Conservation (phyloP, 805 yeast species). For the Ogataea nakhonphanomensis region DNA sequence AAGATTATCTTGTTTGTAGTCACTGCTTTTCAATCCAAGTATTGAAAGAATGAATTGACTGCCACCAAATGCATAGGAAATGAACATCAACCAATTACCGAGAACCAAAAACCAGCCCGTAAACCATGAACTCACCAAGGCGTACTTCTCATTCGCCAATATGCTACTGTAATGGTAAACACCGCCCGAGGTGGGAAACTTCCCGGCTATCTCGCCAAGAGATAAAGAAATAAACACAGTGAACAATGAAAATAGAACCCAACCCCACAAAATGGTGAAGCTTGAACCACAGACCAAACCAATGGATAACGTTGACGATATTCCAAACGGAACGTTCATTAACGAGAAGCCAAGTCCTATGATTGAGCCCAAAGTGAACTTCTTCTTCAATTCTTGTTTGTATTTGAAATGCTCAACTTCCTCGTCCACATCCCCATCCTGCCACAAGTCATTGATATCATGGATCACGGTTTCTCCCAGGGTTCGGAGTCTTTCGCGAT, state of each 20-base stretch:
- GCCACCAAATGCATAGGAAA: conserved; percentile 71
- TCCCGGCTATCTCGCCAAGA: conserved; percentile 72
- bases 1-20: conserved; percentile 54
- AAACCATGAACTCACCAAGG: conserved; percentile 66
- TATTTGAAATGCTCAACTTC: conserved; percentile 70
- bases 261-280: conserved; percentile 72
- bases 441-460: conserved; percentile 33
- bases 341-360: conserved; percentile 76
- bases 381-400: conserved; percentile 66
- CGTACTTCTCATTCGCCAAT: conserved; percentile 54
- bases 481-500: conserved; percentile 20
- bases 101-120: conserved; percentile 73
- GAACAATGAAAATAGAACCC: conserved; percentile 61
- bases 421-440: conserved; percentile 47
- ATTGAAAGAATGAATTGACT: conserved; percentile 69
- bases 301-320: conserved; percentile 69
- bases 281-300: conserved; percentile 76
- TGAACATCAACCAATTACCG: conserved; percentile 77
- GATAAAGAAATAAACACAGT: conserved; percentile 66
- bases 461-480: conserved; percentile 30
- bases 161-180: conserved; percentile 77
- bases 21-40: conserved; percentile 56
- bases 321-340: conserved; percentile 80
- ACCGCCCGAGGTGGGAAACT: conserved; percentile 73
- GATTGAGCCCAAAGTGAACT: conserved; percentile 64